phyloP scores from a whole-genome alignment of 2,329 filamentous ascomycete genomes.

The Penicillium sp. region DNA sequence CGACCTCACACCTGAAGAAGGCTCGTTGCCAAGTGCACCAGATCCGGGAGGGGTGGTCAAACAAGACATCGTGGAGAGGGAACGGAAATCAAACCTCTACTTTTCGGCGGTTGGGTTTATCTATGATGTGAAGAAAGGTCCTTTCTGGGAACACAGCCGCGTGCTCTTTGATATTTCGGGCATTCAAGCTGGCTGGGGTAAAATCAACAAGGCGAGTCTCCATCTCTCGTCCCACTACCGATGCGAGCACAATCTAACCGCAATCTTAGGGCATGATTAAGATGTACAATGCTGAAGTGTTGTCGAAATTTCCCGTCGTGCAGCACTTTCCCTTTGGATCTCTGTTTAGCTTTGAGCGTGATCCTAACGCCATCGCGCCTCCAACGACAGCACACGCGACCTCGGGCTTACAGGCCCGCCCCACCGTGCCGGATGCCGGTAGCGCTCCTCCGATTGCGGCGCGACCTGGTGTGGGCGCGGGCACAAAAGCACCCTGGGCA shows the following conservation, averaged over 20 bases:
- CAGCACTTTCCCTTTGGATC: conserved; percentile 86
- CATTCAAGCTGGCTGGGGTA: conserved; percentile 88
- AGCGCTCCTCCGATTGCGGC: conserved; percentile 9
- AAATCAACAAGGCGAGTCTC: conserved; percentile 72
- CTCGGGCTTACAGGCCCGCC: conserved; percentile 23
- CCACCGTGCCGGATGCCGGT: conserved; percentile 17
- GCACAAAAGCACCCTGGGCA: conserved; percentile 37
- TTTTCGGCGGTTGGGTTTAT: conserved; percentile 96
- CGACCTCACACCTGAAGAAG: conserved; percentile 66
- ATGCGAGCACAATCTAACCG: too few species aligned
- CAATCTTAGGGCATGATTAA: conserved; percentile 98
- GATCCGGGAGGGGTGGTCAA: conserved; percentile 65
- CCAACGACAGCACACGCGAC: conserved; percentile 51
- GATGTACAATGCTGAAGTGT: conserved; percentile 96
- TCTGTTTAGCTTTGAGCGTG: conserved; percentile 68
- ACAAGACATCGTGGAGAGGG: conserved; percentile 55
- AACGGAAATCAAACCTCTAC: conserved; percentile 72
- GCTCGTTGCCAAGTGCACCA: conserved; percentile 66
- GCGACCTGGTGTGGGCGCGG: conserved; percentile 16
- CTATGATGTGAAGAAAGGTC: conserved; percentile 90
- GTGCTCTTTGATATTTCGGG: conserved; percentile 93
- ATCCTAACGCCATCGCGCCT: conserved; percentile 54
- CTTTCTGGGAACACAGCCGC: conserved; percentile 95
- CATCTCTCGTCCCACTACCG: too few species aligned
- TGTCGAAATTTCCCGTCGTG: conserved; percentile 96